phyloP scores from a whole-genome alignment of 2,329 filamentous ascomycete genomes.

The Diaporthe amygdali region DNA sequence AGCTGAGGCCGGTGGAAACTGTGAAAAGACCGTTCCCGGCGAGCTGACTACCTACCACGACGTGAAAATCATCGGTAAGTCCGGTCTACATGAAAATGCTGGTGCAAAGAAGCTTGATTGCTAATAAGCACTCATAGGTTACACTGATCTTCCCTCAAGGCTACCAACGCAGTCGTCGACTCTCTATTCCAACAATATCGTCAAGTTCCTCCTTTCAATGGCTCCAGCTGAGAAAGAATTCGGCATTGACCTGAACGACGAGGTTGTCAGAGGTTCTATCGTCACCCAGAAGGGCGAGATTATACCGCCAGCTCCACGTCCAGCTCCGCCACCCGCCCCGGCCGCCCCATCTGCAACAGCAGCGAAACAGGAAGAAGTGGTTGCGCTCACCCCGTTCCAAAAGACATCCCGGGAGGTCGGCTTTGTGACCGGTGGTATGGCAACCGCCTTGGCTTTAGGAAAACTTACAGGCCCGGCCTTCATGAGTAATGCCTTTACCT shows the following conservation, averaged over 20 bases:
- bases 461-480: constrained; percentile 83
- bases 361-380: constrained; percentile 59
- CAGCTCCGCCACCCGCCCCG: constrained; percentile 63
- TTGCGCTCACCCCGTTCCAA: constrained; percentile 82
- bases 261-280: constrained; percentile 85
- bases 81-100: background rate
- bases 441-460: constrained; percentile 74
- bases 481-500: constrained; percentile 88
- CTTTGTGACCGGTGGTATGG: constrained; percentile 78
- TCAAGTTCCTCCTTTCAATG: constrained; percentile 85
- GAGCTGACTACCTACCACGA: constrained; percentile 74
- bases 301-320: constrained; percentile 75
- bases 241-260: constrained; percentile 80
- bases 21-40: constrained; percentile 78
- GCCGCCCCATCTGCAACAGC: constrained; percentile 57
- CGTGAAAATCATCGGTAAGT: constrained; percentile 80
- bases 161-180: constrained; percentile 89
- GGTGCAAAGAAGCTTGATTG: background rate
- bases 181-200: constrained; percentile 92
- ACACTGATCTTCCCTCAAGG: constrained; percentile 86
- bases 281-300: constrained; percentile 81
- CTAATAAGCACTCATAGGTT: constrained; percentile 53
- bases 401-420: constrained; percentile 78
- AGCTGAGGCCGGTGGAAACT: constrained; percentile 87
- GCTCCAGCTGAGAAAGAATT: constrained; percentile 78